Conservation (phyloP, 192 early-diverging fungal species). For the Obelidium mucronatum region DNA sequence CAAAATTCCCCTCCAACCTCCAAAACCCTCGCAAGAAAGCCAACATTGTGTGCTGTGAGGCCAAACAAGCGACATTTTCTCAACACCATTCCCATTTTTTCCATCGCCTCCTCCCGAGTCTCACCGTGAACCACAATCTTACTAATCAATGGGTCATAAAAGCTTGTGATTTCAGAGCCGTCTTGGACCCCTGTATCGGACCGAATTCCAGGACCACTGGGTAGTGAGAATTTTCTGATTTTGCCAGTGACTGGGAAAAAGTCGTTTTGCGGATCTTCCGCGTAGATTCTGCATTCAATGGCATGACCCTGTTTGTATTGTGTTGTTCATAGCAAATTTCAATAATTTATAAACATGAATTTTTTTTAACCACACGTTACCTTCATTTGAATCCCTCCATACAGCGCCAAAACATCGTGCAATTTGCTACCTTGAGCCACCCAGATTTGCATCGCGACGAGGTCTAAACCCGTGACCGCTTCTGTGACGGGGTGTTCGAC, state of each 20-base stretch:
- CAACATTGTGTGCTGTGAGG: slow-evolving; percentile 57
- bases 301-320: slow-evolving; percentile 54
- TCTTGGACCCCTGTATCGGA: slow-evolving; percentile 59
- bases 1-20: not conserved
- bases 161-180: slow-evolving; percentile 60
- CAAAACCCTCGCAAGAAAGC: not conserved
- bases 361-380: not conserved
- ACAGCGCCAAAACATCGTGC: not conserved
- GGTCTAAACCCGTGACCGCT: slow-evolving; percentile 63
- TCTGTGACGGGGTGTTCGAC: slow-evolving; percentile 75
- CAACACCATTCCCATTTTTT: slow-evolving; percentile 48
- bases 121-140: slow-evolving; percentile 67
- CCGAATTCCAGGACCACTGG: slow-evolving; percentile 45
- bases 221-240: slow-evolving; percentile 58
- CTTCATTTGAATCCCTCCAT: slow-evolving; percentile 15
- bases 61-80: slow-evolving; percentile 60
- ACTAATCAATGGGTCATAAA: slow-evolving; percentile 69
- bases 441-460: slow-evolving; percentile 68
- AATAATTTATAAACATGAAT: not conserved
- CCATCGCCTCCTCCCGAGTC: slow-evolving; percentile 62
- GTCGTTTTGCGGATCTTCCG: slow-evolving; percentile 69
- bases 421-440: slow-evolving; percentile 46
- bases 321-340: not conserved
- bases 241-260: slow-evolving; percentile 65
- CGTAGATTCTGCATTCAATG: slow-evolving; percentile 66